These are phyloP conservation scores for Trichosporon inkin DNA, from an alignment of 1,284 basidiomycete genomes.

Conservation along the genomic window DNA sequence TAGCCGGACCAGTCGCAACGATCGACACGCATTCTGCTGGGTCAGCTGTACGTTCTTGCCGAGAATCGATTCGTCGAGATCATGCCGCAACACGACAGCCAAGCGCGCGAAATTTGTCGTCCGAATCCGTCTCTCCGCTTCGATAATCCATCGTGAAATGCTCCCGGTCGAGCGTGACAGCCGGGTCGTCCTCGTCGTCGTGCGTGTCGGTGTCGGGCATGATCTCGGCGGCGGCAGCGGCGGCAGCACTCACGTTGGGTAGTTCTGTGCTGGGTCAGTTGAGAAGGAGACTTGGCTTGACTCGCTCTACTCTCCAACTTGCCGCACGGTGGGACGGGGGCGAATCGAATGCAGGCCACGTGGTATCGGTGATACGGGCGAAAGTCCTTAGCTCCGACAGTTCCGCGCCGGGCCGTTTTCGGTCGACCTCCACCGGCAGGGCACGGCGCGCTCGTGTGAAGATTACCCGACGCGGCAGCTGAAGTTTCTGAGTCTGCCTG, in stretches of 20 bases:
- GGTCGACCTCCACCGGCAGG: not conserved
- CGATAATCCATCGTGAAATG: not conserved
- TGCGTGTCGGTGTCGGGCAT: not conserved
- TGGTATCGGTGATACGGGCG: not conserved
- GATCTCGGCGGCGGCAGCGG: not conserved
- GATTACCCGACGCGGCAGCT: not conserved
- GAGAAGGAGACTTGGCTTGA: conserved; percentile 4
- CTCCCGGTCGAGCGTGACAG: not conserved
- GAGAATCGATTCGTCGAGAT: not conserved
- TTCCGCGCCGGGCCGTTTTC: too few relatives aligned
- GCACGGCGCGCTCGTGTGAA: not conserved
- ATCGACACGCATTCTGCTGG: conserved; percentile 75
- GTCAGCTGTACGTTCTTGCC: not conserved
- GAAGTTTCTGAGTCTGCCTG: conserved; percentile 2
- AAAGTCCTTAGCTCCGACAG: not conserved
- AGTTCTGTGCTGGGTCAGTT: conserved; percentile 9
- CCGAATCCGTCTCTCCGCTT: not conserved
- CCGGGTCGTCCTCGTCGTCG: not conserved
- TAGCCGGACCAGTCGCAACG: conserved; percentile 93
- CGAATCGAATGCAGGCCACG: not conserved
- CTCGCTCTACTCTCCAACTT: not conserved
- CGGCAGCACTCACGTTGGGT: conserved; percentile 5
- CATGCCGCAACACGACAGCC: not conserved
- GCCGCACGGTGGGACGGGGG: not conserved
- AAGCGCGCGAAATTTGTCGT: not conserved